Evolutionary conservation across 352 stramenopile genomes (phyloP).

Genomic region (Thraustochytrium striatum): DNA sequence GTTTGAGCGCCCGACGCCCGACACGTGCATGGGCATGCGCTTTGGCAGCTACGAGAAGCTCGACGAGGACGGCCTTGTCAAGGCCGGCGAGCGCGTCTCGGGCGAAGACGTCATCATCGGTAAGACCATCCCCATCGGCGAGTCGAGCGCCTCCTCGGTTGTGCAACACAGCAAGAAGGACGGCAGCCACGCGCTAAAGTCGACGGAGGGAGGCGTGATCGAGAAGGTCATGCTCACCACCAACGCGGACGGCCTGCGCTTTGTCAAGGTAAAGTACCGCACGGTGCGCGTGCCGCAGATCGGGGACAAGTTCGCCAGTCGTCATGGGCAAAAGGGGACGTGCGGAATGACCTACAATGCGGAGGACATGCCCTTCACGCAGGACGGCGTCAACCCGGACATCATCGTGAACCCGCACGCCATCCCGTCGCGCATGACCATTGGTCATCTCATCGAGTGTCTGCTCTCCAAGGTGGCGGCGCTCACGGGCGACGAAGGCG

Average conservation of each 20-base stretch:
- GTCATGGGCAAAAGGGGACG: slow-evolving; percentile 90
- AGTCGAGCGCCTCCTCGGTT: slow-evolving; percentile 53
- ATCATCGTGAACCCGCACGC: slow-evolving; percentile 99
- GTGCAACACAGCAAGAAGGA: slow-evolving; percentile 92
- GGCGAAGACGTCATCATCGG: slow-evolving; percentile 98
- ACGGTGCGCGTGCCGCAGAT: slow-evolving; percentile 98
- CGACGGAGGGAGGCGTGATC: slow-evolving; percentile 97
- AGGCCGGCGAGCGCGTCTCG: slow-evolving; percentile 90
- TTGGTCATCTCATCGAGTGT: slow-evolving; percentile 99
- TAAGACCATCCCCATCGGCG: slow-evolving; percentile 87
- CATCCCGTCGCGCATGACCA: slow-evolving; percentile 99
- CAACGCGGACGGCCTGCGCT: slow-evolving; percentile 92
- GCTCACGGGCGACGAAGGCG: slow-evolving; percentile 92
- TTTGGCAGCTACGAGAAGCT: slow-evolving; percentile 97
- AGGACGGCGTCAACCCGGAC: slow-evolving; percentile 97
- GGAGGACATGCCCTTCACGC: slow-evolving; percentile 99
- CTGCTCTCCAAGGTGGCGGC: slow-evolving; percentile 96
- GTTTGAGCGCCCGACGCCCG: slow-evolving; percentile 91
- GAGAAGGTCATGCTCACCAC: slow-evolving; percentile 98
- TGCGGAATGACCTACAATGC: slow-evolving; percentile 99
- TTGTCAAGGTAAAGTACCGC: slow-evolving; percentile 75
- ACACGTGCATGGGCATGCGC: slow-evolving; percentile 88
- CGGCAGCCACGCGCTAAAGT: slow-evolving; percentile 90
- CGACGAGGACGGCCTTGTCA: slow-evolving; percentile 94
- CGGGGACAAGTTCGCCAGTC: slow-evolving; percentile 93